Evolutionary conservation across 2,329 filamentous ascomycete genomes (phyloP), one percentile per base, ranked within the genome.

Genomic region (Fusarium sp.): DNA sequence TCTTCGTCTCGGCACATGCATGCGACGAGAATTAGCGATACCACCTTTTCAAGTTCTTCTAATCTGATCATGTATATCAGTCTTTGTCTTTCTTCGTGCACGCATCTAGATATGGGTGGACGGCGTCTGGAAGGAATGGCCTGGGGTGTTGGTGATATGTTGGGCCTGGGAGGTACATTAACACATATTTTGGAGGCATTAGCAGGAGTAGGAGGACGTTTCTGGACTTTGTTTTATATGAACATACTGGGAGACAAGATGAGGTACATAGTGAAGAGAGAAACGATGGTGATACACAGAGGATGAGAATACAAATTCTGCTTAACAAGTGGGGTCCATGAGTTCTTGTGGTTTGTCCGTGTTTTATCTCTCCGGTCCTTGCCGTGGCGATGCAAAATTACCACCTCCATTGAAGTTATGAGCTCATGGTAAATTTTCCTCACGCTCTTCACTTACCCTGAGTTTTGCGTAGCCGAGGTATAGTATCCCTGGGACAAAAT

Each of bases 101-200:
- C 61, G 67, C 68, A 74, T 75, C 55, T 75, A 74, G 68, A 75
- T 63, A 69, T 53, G 66, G 62, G 52, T 46, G 61, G 57, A 55
- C 53, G 72, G 72, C 71, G 72, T 72, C 69, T 62, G 46, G 58
- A 50, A 52, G 69, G 48, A 34, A 51, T 44, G 49, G n/a, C 33
- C 42, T 50, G 51, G 46, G 58, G 11, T 36, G 38, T 34, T 24
- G 45, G 52, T 43, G 55, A 45, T 44, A 36, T 54, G 39, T 31
- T 50, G 66, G 55, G 61, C 43, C 43, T 20, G 26, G 44, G 31
- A 45, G 53, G 61, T 45, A 44, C 36, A 66, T 67, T 42, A 34
- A 26, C 46, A 49, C 62, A 39, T 34, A 38, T 54, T 53, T 71
- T 46, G 24, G 20, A 48, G 13, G 34, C 28, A 44, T 26, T 17